Base-by-base conservation (phyloP, 2,329 filamentous ascomycete species). In the Talaromyces sp. region DNA sequence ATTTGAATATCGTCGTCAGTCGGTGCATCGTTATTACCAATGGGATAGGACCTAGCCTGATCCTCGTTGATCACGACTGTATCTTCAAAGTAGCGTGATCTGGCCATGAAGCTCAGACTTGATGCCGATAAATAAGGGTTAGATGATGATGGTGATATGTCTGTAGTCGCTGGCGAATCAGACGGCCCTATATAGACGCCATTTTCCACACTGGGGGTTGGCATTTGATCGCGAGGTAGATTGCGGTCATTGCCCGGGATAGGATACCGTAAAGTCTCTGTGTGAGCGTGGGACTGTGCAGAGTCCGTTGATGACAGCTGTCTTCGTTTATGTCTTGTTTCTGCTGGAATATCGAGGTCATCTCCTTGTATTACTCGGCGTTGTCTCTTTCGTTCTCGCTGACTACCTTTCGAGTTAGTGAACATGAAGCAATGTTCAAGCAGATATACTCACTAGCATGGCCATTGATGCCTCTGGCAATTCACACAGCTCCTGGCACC, bases 11-110 rank as follows among this genome's bases (percentile, higher is more conserved):
- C 66, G 42, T 65, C 62, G n/a, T 63, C 64, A 16, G 62, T 62
- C 29, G 65, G 59, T 20, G 49, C 58, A 39, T 67, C 65, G 7
- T 59, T 58, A 9, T 62, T 55, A 33, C 59, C 61, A 30, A 55
- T 30, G 41, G 58, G 51, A 47, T 67, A 66, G 17, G 61, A 58
- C 40, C 58, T 61, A 5, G 63, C 64, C 41, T 65, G 63, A 29
- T 65, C 61, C 52, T 66, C 63, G 41, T 64, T 63, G 29, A 67
- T 64, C 1, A 64, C 58, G 17, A 65, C 49, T 9, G 64, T 54
- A 40, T 64, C 65, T 4, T 61, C 57, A 37, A 69, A 61, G 49
- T 69, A 68, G 36, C 66, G 62, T 22, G 63, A 64, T n/a, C 67
- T 61, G 17, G 63, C 67, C 45, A 69, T 62, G 22, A 65, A 69